phyloP scores from a whole-genome alignment of 306 rosid species.

The Hippophae gyantsensis region DNA sequence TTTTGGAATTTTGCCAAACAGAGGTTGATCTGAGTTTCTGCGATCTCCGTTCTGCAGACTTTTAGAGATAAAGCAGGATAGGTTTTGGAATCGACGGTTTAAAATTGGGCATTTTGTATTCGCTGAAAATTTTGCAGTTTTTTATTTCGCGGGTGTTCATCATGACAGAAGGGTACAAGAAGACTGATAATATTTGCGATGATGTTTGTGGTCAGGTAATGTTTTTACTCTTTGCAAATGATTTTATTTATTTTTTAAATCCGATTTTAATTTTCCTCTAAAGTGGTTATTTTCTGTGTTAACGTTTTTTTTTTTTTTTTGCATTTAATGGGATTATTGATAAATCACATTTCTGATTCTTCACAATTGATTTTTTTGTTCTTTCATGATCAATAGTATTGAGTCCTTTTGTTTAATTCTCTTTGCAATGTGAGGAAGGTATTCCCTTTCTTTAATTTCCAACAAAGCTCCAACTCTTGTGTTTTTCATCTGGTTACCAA shows the following conservation, averaged over 20 bases:
- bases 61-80: constrained; percentile 5
- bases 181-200: constrained; percentile 68
- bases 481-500: too few relatives aligned
- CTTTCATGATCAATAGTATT: too few relatives aligned
- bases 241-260: constrained; percentile 4
- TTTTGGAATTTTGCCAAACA: constrained; percentile 10
- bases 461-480: too few relatives aligned
- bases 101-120: constrained; percentile 4
- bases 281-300: too few relatives aligned
- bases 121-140: background rate
- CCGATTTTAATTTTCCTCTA: background rate
- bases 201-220: constrained; percentile 71
- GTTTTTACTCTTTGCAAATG: background rate
- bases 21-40: constrained; percentile 23
- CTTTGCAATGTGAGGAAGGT: too few relatives aligned
- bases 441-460: too few relatives aligned
- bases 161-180: constrained; percentile 82
- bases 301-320: too few relatives aligned
- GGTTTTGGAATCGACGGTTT: constrained; percentile 2
- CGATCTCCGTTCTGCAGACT: constrained; percentile 16
- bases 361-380: too few relatives aligned
- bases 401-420: too few relatives aligned
- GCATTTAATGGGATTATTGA: too few relatives aligned
- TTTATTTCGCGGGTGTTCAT: constrained; percentile 3
- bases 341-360: too few relatives aligned